phyloP scores from a whole-genome alignment of 805 yeast genomes.

The Kuraishia cidri region DNA sequence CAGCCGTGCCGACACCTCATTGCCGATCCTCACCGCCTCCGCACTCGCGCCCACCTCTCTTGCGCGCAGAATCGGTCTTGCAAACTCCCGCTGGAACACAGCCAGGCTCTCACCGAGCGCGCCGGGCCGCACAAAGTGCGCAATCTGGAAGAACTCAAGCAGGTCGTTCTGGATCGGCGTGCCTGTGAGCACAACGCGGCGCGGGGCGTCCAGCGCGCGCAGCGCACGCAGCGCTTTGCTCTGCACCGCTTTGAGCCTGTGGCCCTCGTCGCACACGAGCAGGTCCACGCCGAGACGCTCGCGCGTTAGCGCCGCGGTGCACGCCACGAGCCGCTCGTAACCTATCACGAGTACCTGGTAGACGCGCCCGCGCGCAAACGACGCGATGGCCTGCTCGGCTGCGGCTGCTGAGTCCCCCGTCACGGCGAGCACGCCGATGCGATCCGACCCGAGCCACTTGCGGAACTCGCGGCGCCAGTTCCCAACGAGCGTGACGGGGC shows the following conservation, averaged over 20 bases:
- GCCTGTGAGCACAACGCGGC: slow-evolving; percentile 68
- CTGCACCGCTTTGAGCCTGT: slow-evolving; percentile 66
- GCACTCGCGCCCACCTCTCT: slow-evolving; percentile 57
- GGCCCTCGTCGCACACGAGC: slow-evolving; percentile 93
- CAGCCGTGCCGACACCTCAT: slow-evolving; percentile 52
- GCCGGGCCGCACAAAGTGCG: slow-evolving; percentile 81
- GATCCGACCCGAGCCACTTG: slow-evolving; percentile 73
- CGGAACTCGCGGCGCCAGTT: slow-evolving; percentile 87
- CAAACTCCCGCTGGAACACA: slow-evolving; percentile 48
- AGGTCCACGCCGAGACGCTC: slow-evolving; percentile 43
- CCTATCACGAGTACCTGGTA: slow-evolving; percentile 82
- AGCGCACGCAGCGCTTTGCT: slow-evolving; percentile 67
- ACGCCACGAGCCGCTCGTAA: slow-evolving; percentile 67
- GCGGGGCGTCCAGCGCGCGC: slow-evolving; percentile 40
- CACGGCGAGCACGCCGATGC: slow-evolving; percentile 58
- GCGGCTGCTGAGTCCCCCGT: slow-evolving; percentile 36
- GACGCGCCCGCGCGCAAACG: slow-evolving; percentile 58
- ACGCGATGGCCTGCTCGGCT: slow-evolving; percentile 48
- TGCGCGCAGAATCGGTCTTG: slow-evolving; percentile 64
- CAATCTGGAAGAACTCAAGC: slow-evolving; percentile 69
- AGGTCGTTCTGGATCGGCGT: slow-evolving; percentile 94
- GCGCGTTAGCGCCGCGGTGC: slow-evolving; percentile 38
- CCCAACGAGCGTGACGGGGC: slow-evolving; percentile 82
- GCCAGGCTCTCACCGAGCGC: slow-evolving; percentile 52
- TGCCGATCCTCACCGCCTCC: slow-evolving; percentile 46